Percentiles rank a stretch among this genome's conserved stretches.
phyloP scores from a whole-genome alignment of 1,284 basidiomycete species.

The Papiliotrema terrestris region DNA sequence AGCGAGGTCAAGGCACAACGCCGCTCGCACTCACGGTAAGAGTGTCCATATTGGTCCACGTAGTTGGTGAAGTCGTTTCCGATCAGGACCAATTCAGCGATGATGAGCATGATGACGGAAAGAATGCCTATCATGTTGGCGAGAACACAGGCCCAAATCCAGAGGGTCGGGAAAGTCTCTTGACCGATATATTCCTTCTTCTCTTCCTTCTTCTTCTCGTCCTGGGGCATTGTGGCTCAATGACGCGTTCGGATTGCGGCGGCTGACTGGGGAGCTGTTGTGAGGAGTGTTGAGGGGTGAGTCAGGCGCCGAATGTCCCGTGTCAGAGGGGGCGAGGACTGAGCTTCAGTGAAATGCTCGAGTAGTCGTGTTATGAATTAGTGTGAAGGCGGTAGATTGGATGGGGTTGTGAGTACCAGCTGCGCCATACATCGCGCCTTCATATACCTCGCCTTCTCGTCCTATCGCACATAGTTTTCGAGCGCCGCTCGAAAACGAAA shows the following conservation, averaged over 20 bases:
- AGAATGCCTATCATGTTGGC: conserved; percentile 3
- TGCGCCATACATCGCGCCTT: not conserved
- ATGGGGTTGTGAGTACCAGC: not conserved
- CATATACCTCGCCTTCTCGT: not conserved
- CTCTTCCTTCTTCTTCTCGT: not conserved
- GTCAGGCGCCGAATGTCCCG: too few relatives aligned
- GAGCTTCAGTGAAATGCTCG: too few relatives aligned
- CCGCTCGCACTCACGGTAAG: conserved; percentile 16
- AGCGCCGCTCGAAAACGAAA: not conserved
- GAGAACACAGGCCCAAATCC: conserved; percentile 5
- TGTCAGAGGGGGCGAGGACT: too few relatives aligned
- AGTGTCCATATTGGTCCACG: conserved; percentile 16
- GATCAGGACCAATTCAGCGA: conserved; percentile 22
- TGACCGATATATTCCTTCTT: not conserved
- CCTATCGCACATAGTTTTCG: not conserved
- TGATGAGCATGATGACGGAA: conserved; percentile 10
- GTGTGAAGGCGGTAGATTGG: not conserved
- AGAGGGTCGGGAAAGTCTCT: conserved; percentile 4
- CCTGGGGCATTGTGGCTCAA: not conserved
- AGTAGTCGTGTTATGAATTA: too few relatives aligned
- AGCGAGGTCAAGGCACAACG: not conserved
- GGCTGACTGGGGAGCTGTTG: not conserved
- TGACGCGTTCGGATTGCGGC: not conserved
- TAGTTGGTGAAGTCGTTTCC: conserved; percentile 20
- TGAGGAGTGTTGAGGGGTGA: not conserved